Conservation (phyloP, 371 early-diverging fungal species). For the Mortierella sp. region DNA sequence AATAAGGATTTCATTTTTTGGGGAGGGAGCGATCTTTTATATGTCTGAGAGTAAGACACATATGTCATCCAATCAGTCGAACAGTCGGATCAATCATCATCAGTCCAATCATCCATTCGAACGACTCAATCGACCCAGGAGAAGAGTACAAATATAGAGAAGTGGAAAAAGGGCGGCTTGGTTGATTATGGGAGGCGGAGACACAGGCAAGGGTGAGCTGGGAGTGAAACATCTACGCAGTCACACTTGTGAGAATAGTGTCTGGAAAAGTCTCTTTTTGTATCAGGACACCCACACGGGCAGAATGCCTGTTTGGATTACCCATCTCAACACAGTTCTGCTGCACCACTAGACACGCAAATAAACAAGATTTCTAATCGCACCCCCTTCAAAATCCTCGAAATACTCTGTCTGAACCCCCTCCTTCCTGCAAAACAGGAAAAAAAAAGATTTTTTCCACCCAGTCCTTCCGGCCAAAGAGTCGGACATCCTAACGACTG, state of each 20-base stretch:
- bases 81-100: neutral
- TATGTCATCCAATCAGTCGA: conserved; percentile 6
- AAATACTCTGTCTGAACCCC: neutral
- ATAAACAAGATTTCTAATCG: conserved; percentile 9
- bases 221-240: conserved; percentile 12
- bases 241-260: neutral
- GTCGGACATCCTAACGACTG: conserved; percentile 5
- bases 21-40: neutral
- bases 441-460: neutral
- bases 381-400: neutral
- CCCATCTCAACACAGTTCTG: neutral
- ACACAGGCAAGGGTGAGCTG: neutral
- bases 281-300: neutral
- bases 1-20: conserved; percentile 6
- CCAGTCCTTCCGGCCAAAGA: neutral
- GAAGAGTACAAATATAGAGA: neutral
- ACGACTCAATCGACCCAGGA: neutral
- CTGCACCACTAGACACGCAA: neutral
- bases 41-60: neutral
- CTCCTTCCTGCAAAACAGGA: neutral
- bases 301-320: conserved; percentile 1
- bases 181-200: neutral
- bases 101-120: no score
- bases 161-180: neutral
- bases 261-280: neutral